Evolutionary conservation across 108 stramenopile genomes (phyloP), one percentile per base, ranked within the genome.

Genomic region (Cyclotella sp.): DNA sequence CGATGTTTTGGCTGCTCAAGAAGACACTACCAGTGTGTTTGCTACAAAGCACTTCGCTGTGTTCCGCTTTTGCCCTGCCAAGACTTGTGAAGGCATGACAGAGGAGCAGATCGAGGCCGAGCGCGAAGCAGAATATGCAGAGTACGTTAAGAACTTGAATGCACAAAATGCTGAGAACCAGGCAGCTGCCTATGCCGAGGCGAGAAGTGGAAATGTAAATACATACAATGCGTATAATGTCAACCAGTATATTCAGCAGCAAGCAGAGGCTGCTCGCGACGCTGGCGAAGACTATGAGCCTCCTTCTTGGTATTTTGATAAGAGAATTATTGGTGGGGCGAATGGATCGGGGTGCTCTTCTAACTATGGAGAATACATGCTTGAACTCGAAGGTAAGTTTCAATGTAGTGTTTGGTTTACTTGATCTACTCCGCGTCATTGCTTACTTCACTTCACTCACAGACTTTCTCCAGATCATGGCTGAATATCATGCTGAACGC

Each of bases 351-450:
- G 92, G 19, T 96, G 95, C 76, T 54, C 70, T 26, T 62, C 57
- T 41, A 71, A 87, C 62, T 96, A 87, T 69, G 95, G 91, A 44
- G 92, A 93, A 60, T 95, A 93, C 58, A 76, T 91, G 54, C 69
- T 95, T 27, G 80, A 85, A 16, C 89, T 93, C 80, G 92, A 84
- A 44, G 67, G 67, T 68, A 15, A 68, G 46, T 0, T 6, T 34
- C 6, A 34, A 2, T 34, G 34, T 6, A 34, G n/a, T n/a, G n/a
- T 34, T 34, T 34, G 34, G 34, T 34, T 34, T 6, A 13, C 22
- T 65, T 21, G 40, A n/a, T 21, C 16, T 39, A 7, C 34, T 34
- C 4, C 12, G 12, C 13, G 14, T 41, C 15, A 12, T 13, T 12
- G 1, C 13, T 28, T 9, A 21, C 16, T 21, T 21, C 57, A 21